A percentile compares a stretch with the other conserved stretches of the same genome.
phyloP scores from a whole-genome alignment of 257 asterid species.

The Striga asiatica region DNA sequence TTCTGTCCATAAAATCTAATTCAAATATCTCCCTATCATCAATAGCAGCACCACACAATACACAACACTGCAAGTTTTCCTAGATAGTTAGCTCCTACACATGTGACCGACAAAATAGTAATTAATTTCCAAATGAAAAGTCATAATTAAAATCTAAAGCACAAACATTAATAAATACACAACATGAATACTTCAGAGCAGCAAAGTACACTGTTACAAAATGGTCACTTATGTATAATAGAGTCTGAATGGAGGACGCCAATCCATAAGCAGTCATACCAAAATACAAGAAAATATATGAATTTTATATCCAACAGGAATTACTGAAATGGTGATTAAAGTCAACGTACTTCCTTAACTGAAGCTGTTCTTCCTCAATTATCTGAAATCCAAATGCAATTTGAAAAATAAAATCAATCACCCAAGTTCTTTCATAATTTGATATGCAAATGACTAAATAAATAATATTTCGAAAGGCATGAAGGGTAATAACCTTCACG shows the following conservation, averaged over 20 bases:
- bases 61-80: not conserved
- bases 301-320: not conserved
- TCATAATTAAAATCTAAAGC: too few species aligned
- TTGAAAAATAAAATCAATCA: not conserved
- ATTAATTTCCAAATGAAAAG: too few species aligned
- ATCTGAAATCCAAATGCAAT: slow-evolving; percentile 34
- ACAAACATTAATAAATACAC: too few species aligned
- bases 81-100: not conserved
- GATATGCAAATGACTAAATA: not conserved
- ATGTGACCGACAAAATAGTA: not conserved
- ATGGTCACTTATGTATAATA: too few species aligned
- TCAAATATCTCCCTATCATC: not conserved
- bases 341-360: slow-evolving; percentile 67
- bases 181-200: too few species aligned
- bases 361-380: slow-evolving; percentile 81
- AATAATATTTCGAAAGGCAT: not conserved
- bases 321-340: not conserved
- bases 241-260: not conserved
- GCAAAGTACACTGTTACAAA: too few species aligned
- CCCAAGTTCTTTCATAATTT: not conserved
- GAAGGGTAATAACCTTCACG: slow-evolving; percentile 73
- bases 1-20: not conserved
- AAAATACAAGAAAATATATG: not conserved
- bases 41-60: not conserved
- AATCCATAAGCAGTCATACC: not conserved